Conservation (phyloP, 306 rosid species). For the Prunus fruticosa region DNA sequence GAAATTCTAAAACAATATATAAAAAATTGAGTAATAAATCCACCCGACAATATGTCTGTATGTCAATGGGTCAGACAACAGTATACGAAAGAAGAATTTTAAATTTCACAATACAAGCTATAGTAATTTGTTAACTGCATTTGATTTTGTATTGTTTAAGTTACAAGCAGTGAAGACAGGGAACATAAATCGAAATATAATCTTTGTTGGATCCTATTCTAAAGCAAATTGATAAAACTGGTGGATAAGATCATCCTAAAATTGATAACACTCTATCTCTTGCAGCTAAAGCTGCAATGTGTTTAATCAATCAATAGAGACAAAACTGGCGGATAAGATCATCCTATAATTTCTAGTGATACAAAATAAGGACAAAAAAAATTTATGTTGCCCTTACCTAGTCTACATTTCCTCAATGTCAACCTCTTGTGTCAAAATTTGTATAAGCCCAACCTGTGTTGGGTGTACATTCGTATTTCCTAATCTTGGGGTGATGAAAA, state of each 20-base stretch:
- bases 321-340: neutral
- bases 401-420: constrained; percentile 8
- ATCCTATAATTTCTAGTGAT: constrained; percentile 16
- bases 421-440: constrained; percentile 18
- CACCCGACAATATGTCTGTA: neutral
- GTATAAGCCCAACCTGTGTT: constrained; percentile 17
- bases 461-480: constrained; percentile 4
- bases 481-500: constrained; percentile 23
- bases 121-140: neutral
- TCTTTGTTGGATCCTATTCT: neutral
- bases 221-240: neutral
- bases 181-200: neutral
- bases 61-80: neutral
- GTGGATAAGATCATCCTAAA: too few species aligned
- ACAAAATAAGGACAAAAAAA: constrained; percentile 52
- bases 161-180: neutral
- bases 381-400: constrained; percentile 40
- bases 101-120: neutral
- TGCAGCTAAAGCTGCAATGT: neutral
- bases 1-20: neutral
- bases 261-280: neutral
- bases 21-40: neutral
- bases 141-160: neutral
- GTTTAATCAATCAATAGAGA: neutral
- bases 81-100: neutral